phyloP scores from a whole-genome alignment of 2,329 filamentous ascomycete genomes.

The Paradendryphiella salina region DNA sequence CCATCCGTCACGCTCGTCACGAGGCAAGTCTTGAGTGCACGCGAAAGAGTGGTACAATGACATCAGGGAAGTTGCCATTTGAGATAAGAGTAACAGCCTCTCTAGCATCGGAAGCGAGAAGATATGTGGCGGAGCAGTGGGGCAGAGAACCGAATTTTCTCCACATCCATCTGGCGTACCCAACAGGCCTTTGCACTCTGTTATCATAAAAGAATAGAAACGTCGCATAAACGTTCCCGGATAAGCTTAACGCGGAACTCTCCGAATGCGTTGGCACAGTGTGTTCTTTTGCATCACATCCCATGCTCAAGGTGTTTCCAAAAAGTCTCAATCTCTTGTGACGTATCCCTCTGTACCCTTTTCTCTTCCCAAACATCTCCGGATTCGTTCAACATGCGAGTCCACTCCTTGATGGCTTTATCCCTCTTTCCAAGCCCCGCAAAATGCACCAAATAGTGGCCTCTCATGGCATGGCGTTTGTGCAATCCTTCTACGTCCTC shows the following conservation, averaged over 20 bases:
- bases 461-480: slow-evolving; percentile 45
- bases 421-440: slow-evolving; percentile 44
- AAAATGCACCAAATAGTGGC: slow-evolving; percentile 52
- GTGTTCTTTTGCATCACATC: background rate
- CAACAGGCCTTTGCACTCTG: too few relatives aligned
- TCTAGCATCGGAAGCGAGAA: too few relatives aligned
- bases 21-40: background rate
- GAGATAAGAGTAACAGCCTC: too few relatives aligned
- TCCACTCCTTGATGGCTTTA: slow-evolving; percentile 45
- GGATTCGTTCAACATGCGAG: slow-evolving; percentile 15
- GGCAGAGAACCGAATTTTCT: too few relatives aligned
- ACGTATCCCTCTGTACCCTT: slow-evolving; percentile 29
- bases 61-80: background rate
- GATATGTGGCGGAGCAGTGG: too few relatives aligned
- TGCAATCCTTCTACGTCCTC: slow-evolving; percentile 43
- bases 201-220: too few relatives aligned
- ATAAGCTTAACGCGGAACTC: too few relatives aligned
- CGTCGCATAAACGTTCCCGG: too few relatives aligned
- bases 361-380: slow-evolving; percentile 30
- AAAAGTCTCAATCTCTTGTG: slow-evolving; percentile 32
- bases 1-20: background rate
- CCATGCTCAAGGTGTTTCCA: slow-evolving; percentile 13
- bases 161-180: too few relatives aligned
- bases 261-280: too few relatives aligned
- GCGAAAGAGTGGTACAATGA: too few relatives aligned